These are phyloP conservation scores for Phytophthora citrophthora DNA, from an alignment of 352 stramenopile genomes.

Conservation along the genomic window DNA sequence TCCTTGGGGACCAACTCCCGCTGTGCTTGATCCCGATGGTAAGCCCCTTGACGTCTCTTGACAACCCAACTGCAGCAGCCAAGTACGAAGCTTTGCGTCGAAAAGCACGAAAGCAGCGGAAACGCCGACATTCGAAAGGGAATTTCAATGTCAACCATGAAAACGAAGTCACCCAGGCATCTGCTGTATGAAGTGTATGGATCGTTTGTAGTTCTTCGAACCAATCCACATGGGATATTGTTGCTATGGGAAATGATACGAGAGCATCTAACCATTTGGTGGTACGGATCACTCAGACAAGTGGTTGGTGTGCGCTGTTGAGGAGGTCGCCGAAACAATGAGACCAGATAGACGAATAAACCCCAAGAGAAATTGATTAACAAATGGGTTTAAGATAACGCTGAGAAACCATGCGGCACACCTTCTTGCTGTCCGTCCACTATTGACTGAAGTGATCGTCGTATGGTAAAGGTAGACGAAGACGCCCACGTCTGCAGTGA, in stretches of 20 bases:
- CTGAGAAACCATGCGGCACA: constrained; percentile 22
- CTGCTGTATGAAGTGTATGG: neutral
- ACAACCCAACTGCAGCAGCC: constrained; percentile 61
- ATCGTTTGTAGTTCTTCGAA: neutral
- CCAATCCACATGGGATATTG: too few relatives aligned
- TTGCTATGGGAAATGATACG: constrained; percentile 7
- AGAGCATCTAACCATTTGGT: constrained; percentile 28
- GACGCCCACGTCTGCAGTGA: neutral
- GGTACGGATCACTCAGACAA: constrained; percentile 9
- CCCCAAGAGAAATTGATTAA: constrained; percentile 7
- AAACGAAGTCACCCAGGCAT: neutral
- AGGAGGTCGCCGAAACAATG: constrained; percentile 11
- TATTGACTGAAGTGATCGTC: constrained; percentile 15
- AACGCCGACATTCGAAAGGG: constrained; percentile 16
- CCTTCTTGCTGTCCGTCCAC: constrained; percentile 11
- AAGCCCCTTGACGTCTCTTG: constrained; percentile 65
- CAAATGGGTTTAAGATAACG: constrained; percentile 19
- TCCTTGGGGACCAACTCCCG: constrained; percentile 49
- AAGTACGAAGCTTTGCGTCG: constrained; percentile 55
- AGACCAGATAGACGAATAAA: constrained; percentile 1
- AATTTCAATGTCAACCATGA: neutral
- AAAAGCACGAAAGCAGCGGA: constrained; percentile 41
- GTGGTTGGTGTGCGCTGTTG: neutral
- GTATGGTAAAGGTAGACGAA: constrained; percentile 4
- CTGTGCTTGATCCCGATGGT: constrained; percentile 77